Conservation (phyloP, 176 grass and related monocot genomes). For the Avena atlantica region DNA sequence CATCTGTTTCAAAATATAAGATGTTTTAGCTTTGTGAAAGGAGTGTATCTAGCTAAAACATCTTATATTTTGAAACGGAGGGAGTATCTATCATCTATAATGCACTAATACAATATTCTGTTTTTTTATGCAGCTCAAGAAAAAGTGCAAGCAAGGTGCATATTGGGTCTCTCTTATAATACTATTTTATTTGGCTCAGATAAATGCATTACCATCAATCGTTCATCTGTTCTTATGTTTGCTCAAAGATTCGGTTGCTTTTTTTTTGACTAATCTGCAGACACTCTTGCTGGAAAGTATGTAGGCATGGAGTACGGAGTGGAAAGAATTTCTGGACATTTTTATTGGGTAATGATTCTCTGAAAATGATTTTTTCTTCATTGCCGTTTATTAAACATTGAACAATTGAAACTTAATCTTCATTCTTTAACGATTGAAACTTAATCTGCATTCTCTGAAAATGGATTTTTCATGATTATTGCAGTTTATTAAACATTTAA, state of each 20-base stretch:
- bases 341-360: constrained; percentile 60
- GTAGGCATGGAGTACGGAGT: constrained; percentile 68
- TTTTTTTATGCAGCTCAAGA: too few species aligned
- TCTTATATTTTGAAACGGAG: too few species aligned
- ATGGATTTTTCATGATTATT: neutral
- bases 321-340: constrained; percentile 57
- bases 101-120: too few species aligned
- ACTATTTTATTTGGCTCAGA: neutral
- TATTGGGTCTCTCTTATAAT: constrained; percentile 52
- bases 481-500: neutral
- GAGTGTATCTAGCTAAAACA: too few species aligned
- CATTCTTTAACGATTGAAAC: too few species aligned
- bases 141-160: too few species aligned
- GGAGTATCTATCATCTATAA: too few species aligned
- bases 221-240: neutral
- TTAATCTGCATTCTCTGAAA: neutral
- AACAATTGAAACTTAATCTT: too few species aligned
- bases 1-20: too few species aligned
- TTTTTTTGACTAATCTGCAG: constrained; percentile 25
- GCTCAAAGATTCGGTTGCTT: neutral
- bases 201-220: neutral
- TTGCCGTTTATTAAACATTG: too few species aligned
- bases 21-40: too few species aligned
- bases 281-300: constrained; percentile 70
- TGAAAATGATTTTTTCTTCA: neutral